Conservation (phyloP, 345 rosid genomes). For the Dovyalis caffra region DNA sequence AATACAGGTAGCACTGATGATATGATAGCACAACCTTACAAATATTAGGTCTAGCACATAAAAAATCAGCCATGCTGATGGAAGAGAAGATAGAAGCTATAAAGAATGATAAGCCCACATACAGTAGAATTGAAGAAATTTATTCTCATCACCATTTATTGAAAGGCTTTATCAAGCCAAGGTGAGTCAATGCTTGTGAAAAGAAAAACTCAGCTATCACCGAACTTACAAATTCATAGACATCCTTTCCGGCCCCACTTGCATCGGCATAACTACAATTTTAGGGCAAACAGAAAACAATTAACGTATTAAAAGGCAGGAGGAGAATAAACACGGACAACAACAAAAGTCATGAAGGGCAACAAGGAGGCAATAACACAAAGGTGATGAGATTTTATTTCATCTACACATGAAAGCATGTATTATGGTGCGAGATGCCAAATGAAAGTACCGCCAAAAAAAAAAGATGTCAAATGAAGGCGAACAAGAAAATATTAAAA, state of each 20-base stretch:
- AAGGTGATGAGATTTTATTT: background rate
- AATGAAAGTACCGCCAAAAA: background rate
- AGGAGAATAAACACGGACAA: background rate
- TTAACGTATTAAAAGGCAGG: background rate
- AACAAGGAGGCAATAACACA: slow-evolving; percentile 3
- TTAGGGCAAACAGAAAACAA: slow-evolving; percentile 9
- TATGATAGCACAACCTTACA: background rate
- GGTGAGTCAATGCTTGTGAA: background rate
- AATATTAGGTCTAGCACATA: background rate
- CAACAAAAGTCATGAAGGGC: background rate
- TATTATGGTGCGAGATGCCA: background rate
- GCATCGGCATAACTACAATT: slow-evolving; percentile 63
- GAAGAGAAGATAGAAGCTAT: background rate
- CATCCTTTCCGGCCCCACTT: slow-evolving; percentile 73
- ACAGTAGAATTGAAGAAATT: background rate
- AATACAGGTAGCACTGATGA: background rate
- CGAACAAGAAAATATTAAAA: background rate
- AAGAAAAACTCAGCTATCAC: background rate
- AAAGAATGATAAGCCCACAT: background rate
- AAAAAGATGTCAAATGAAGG: background rate
- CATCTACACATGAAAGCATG: background rate
- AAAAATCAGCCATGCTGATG: background rate
- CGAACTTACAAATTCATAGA: slow-evolving; percentile 66
- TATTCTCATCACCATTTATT: background rate
- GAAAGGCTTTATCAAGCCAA: slow-evolving; percentile 2